Evolutionary conservation across 1,284 basidiomycete species (phyloP).

Genomic region (Leccinum holopus): DNA sequence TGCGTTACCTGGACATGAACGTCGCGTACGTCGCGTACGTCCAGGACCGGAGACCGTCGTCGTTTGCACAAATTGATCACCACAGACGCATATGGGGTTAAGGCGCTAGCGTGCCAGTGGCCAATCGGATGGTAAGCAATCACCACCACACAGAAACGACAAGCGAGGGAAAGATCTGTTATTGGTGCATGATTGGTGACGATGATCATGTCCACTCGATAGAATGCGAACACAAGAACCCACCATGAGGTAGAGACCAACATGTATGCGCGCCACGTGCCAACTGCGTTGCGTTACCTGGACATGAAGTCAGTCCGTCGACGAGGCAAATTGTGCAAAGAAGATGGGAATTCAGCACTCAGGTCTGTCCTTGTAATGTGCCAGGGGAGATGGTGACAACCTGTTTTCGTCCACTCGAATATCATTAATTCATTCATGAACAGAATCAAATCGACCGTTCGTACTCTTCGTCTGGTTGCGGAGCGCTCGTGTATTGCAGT

Average conservation of each 20-base stretch:
- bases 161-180: not conserved
- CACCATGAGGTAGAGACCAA: not conserved
- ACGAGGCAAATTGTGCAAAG: not conserved
- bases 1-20: not conserved
- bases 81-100: too few species aligned
- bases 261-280: not conserved
- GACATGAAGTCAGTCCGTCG: not conserved
- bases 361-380: not conserved
- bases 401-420: not conserved
- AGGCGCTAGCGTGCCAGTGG: too few species aligned
- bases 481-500: not conserved
- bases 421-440: not conserved
- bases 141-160: not conserved
- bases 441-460: not conserved
- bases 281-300: not conserved
- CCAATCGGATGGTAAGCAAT: not conserved
- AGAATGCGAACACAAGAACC: not conserved
- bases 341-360: not conserved
- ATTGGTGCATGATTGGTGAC: not conserved
- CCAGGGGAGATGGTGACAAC: not conserved
- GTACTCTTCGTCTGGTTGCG: not conserved
- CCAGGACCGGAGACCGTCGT: not conserved
- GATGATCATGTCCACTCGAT: not conserved
- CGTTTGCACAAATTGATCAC: not conserved
- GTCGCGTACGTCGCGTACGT: not conserved